Evolutionary conservation across 306 rosid genomes (phyloP).

Genomic region (Calophaca sinica): DNA sequence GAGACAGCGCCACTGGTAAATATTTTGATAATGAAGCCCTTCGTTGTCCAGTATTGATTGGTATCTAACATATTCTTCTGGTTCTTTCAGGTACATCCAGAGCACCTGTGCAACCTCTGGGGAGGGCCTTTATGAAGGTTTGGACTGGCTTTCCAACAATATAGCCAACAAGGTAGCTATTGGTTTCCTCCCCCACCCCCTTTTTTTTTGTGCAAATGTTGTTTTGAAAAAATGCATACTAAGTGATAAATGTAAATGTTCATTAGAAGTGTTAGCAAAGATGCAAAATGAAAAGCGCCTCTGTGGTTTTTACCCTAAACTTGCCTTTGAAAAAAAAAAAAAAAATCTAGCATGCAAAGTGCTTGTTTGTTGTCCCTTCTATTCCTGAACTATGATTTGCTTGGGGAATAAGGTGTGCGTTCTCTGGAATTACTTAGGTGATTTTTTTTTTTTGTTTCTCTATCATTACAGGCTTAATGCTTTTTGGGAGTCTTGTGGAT

Average conservation of each 20-base stretch:
- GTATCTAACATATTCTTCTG: slow-evolving; percentile 37
- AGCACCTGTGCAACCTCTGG: slow-evolving; percentile 99
- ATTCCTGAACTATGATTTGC: background rate
- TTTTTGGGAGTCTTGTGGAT: slow-evolving; percentile 55
- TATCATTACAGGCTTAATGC: slow-evolving; percentile 67
- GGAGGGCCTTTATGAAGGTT: slow-evolving; percentile 97
- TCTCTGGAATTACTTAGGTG: background rate
- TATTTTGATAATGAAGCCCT: slow-evolving; percentile 18
- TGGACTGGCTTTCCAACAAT: slow-evolving; percentile 99
- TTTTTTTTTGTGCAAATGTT: background rate
- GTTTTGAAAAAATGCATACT: background rate
- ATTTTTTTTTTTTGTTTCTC: slow-evolving; percentile 3
- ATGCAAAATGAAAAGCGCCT: slow-evolving; percentile 2
- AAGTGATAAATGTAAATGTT: background rate
- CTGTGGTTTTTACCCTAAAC: background rate
- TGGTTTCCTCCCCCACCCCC: slow-evolving; percentile 32
- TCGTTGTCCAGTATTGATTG: background rate
- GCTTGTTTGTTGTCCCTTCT: background rate
- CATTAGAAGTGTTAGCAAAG: slow-evolving; percentile 24
- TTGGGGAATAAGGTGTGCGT: background rate
- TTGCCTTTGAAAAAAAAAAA: background rate
- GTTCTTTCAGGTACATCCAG: slow-evolving; percentile 91
- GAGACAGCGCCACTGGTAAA: slow-evolving; percentile 98
- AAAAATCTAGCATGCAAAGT: background rate
- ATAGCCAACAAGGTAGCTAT: slow-evolving; percentile 89